Percentiles rank a stretch among this genome's conserved stretches.
Evolutionary conservation across 106 monocot genomes (phyloP).

Genomic region (Dendrobium officinale): DNA sequence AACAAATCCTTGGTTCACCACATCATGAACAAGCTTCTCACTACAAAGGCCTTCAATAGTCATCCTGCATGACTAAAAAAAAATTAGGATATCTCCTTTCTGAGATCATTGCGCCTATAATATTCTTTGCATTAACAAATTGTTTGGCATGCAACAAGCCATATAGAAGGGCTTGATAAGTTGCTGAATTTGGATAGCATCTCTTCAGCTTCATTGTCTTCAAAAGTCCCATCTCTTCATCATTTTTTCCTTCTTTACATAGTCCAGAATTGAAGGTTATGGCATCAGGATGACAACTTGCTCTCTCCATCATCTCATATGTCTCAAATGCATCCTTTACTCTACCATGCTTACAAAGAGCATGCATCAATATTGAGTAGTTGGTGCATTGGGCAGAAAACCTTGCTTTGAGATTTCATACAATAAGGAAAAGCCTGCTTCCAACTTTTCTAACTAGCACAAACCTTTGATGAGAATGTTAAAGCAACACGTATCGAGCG

Average conservation of each 20-base stretch:
- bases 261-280: constrained; percentile 69
- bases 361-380: constrained; percentile 73
- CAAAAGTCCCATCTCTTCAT: constrained; percentile 52
- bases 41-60: constrained; percentile 61
- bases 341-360: constrained; percentile 45
- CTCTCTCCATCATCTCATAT: constrained; percentile 50
- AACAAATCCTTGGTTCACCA: constrained; percentile 65
- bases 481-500: constrained; percentile 74
- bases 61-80: constrained; percentile 45
- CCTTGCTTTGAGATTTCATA: constrained; percentile 85
- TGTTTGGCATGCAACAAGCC: constrained; percentile 36
- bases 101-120: constrained; percentile 42
- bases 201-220: constrained; percentile 64
- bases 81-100: constrained; percentile 53
- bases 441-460: constrained; percentile 50
- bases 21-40: constrained; percentile 36
- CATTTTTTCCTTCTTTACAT: constrained; percentile 49
- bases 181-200: constrained; percentile 70
- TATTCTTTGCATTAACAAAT: constrained; percentile 57
- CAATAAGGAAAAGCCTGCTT: constrained; percentile 57
- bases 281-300: constrained; percentile 43
- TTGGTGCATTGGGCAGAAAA: constrained; percentile 55
- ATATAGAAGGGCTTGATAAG: constrained; percentile 70
- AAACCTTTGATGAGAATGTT: constrained; percentile 91
- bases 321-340: constrained; percentile 68